Evolutionary conservation across 768 basidiomycete species (phyloP), one percentile per base, ranked within the genome.

Genomic region (Megacollybia marginata): DNA sequence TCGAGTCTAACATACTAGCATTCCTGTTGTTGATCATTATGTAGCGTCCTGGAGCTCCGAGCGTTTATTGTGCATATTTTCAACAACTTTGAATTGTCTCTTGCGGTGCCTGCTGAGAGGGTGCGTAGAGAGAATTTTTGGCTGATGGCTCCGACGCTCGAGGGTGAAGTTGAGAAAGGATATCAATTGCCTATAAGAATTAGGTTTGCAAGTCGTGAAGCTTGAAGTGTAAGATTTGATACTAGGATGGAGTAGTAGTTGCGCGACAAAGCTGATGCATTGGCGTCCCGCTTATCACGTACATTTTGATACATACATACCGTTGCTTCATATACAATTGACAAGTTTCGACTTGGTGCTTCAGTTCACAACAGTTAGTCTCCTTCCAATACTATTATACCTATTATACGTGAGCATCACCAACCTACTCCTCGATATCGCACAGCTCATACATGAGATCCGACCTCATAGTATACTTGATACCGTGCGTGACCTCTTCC

Each of bases 31-130:
- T 48, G 42, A 40, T 28, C 36, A 38, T 42, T 28, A 2, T 28
- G 23, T 54, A 67, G 64, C 10, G 42, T 71, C 0, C 51, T 64
- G 45, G 74, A 77, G 55, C 56, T 73, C 43, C 74, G 75, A 50
- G 62, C 65, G 2, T 72, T 76, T 53, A 55, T 75, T 31, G 63
- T 67, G 13, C 67, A 71, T 51, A 59, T 69, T 32, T 42, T 75
- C 23, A 57, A 60, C 19, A 64, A 68, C 54, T 73, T 74, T 52
- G 63, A 71, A 49, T 66, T 74, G 49, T 50, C 66, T 64, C 65
- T 48, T 50, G 66, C 65, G 34, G 38, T 47, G 11, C 44, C 23
- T 2, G 51, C 43, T 10, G 28, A 45, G 42, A 34, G 48, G 31
- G 33, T 48, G 10, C 42, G 42, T 13, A 19, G 44, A 10, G 4